These are phyloP conservation scores for Colletotrichum abscissum DNA, from an alignment of 2,329 filamentous ascomycete genomes.

Conservation along the genomic window DNA sequence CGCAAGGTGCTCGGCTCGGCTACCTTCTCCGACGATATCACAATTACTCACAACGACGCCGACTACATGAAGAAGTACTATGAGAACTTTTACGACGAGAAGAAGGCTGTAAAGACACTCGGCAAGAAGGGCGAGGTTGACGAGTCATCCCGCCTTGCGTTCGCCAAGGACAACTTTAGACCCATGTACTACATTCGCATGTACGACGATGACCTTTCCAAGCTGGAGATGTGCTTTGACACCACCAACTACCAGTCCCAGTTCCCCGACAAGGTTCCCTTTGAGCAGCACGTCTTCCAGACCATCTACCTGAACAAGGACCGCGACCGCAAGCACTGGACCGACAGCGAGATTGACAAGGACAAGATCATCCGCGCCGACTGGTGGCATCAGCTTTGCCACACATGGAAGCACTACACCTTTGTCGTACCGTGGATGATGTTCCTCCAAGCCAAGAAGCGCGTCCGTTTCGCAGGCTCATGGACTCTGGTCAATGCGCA, in stretches of 20 bases:
- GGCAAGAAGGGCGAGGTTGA: slow-evolving; percentile 48
- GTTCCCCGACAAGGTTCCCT: slow-evolving; percentile 61
- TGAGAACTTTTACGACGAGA: slow-evolving; percentile 65
- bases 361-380: slow-evolving; percentile 67
- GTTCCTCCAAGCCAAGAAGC: slow-evolving; percentile 71
- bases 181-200: slow-evolving; percentile 73
- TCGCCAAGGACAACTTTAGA: slow-evolving; percentile 60
- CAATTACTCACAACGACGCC: slow-evolving; percentile 72
- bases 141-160: slow-evolving; percentile 52
- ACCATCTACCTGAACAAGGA: slow-evolving; percentile 70
- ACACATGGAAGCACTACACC: slow-evolving; percentile 67
- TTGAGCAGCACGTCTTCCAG: slow-evolving; percentile 47
- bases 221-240: slow-evolving; percentile 76
- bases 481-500: slow-evolving; percentile 77
- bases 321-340: slow-evolving; percentile 65
- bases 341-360: slow-evolving; percentile 62
- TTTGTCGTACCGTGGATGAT: slow-evolving; percentile 74
- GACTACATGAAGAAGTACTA: slow-evolving; percentile 75
- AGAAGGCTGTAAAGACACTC: slow-evolving; percentile 53
- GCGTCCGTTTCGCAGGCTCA: slow-evolving; percentile 69
- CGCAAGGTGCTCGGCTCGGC: slow-evolving; percentile 73
- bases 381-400: slow-evolving; percentile 73
- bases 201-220: slow-evolving; percentile 63
- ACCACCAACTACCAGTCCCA: slow-evolving; percentile 78
- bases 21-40: slow-evolving; percentile 74